Base-by-base conservation (phyloP, 495 filamentous ascomycete species). In the Neurospora sp. region DNA sequence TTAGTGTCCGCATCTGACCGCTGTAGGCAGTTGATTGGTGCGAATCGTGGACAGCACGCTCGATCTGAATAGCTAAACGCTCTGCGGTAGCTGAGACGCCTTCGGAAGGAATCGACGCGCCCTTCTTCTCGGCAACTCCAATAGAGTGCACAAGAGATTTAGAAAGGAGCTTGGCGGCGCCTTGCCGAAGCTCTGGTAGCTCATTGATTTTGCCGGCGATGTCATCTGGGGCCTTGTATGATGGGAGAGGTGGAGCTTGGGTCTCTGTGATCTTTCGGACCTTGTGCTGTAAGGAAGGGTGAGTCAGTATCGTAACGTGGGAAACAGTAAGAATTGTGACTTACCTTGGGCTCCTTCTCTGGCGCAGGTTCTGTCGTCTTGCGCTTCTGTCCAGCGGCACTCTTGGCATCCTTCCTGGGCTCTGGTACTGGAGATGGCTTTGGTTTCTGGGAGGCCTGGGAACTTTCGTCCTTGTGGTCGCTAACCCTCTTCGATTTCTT, bases 1-100 rank as follows among this genome's bases (percentile, higher is more conserved):
- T 82, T 66, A 98, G 86, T 39, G 91, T 83, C 5, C 86, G 81
- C 38, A 81, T 77, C 74, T 88, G 86, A 9, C 79, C 79, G 11
- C 75, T 78, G 73, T 87, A 87, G 7, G 83, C 78, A 74, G 37
- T 81, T 77, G 54, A 83, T 77, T n/a, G 81, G 69, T 87, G 84
- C 0, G 83, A 82, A 40, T 84, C 83, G 40, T 83, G 77, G 39
- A 88, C 84, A 8, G 86, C 86, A 39, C 84, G 87, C 82, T 98
- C 94, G 72, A 98, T 90, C 72, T 91, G 85, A 18, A 97, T 81
- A 72, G 87, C 85, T 10, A 86, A 78, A 23, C 82, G 81, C 77
- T 87, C 84, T 2, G 83, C 79, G 11, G 83, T 78, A 16, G 72
- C 69, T 2, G 81, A 79, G 12, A 82, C 76, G 31, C 81, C 83